phyloP scores from a whole-genome alignment of 805 yeast species.

The Kodamaea hsintzibuensis region DNA sequence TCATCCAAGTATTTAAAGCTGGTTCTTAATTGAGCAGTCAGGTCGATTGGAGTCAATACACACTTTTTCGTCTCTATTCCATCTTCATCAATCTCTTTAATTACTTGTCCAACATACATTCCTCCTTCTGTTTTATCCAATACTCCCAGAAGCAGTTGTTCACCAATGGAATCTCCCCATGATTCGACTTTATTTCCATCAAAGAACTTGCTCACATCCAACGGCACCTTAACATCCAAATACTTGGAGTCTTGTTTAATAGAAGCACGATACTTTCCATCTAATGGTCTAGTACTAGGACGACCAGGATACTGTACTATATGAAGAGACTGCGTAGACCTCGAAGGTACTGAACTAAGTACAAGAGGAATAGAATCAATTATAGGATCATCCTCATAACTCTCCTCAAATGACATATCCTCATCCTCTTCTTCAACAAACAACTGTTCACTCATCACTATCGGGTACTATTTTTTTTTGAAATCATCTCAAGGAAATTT shows the following conservation, averaged over 20 bases:
- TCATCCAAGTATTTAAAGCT: constrained; percentile 77
- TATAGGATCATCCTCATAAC: constrained; percentile 32
- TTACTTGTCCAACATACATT: constrained; percentile 34
- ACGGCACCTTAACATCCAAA: constrained; percentile 75
- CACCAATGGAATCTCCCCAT: constrained; percentile 60
- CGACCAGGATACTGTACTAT: constrained; percentile 49
- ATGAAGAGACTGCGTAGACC: constrained; percentile 32
- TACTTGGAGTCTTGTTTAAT: constrained; percentile 63
- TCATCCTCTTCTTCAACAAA: constrained; percentile 7
- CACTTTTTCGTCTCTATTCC: constrained; percentile 40
- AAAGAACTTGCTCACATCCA: constrained; percentile 66
- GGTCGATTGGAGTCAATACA: constrained; percentile 63
- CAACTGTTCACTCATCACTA: constrained; percentile 10
- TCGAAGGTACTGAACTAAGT: constrained; percentile 25
- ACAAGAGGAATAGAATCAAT: constrained; percentile 39
- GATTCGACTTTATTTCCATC: constrained; percentile 62
- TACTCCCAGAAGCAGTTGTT: constrained; percentile 73
- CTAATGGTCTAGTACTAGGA: constrained; percentile 43
- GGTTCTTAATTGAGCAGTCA: constrained; percentile 79
- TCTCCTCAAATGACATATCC: constrained; percentile 6
- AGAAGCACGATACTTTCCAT: constrained; percentile 41
- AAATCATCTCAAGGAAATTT: constrained; percentile 1
- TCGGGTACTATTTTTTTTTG: background rate
- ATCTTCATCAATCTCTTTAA: constrained; percentile 14
- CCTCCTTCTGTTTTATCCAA: constrained; percentile 54